Percentiles rank a stretch among this genome's conserved stretches.
Evolutionary conservation across 148 eudicot species (phyloP).

Genomic region (Persicaria tinctoria): DNA sequence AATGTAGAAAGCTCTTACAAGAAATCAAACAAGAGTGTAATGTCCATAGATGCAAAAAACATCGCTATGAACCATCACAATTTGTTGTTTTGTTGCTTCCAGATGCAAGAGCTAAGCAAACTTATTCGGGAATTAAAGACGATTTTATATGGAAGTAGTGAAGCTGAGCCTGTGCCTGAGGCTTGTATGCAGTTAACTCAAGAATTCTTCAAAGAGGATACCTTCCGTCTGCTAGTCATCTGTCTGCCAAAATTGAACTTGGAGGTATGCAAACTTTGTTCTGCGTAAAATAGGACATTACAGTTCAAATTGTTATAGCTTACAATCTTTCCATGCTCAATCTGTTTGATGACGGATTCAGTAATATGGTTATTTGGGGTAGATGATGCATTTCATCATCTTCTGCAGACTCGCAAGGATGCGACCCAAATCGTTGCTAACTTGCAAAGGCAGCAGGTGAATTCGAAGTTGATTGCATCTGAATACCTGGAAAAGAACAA

Average conservation of each 20-base stretch:
- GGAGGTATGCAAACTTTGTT: conserved; percentile 44
- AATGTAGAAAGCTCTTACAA: neutral
- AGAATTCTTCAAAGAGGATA: conserved; percentile 79
- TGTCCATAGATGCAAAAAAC: too few relatives aligned
- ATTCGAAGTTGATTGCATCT: conserved; percentile 82
- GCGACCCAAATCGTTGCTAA: conserved; percentile 99
- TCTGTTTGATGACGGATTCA: neutral
- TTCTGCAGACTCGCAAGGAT: conserved; percentile 86
- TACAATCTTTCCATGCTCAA: neutral
- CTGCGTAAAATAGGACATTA: neutral
- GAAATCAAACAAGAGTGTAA: neutral
- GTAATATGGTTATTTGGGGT: neutral
- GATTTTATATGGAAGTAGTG: conserved; percentile 81
- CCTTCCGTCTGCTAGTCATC: conserved; percentile 56
- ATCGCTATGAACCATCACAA: neutral
- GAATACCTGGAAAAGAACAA: conserved; percentile 82
- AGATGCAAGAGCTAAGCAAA: conserved; percentile 75
- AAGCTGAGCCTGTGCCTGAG: conserved; percentile 86
- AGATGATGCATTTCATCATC: neutral
- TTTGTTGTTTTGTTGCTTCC: conserved; percentile 4
- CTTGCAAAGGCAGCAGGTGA: conserved; percentile 93
- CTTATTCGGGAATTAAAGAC: conserved; percentile 65
- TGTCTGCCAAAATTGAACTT: conserved; percentile 79
- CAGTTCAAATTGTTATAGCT: neutral
- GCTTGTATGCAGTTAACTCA: conserved; percentile 90